These are phyloP conservation scores for Quercus tomentella DNA, from an alignment of 331 rosid genomes.

Conservation along the genomic window DNA sequence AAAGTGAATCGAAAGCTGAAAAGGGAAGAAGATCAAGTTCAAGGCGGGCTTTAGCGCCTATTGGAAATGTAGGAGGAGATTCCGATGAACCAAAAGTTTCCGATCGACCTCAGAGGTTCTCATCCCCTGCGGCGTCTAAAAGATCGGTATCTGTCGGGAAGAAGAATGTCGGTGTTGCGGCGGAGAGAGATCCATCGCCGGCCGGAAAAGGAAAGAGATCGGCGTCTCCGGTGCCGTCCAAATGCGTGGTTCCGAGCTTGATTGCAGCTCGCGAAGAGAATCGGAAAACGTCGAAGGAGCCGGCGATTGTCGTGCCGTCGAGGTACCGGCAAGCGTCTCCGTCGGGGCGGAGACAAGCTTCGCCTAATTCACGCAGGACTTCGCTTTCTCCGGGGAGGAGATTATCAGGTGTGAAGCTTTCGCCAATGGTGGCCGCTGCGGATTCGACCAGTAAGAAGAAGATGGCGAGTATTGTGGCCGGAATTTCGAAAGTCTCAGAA, in stretches of 20 bases:
- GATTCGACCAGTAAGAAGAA: slow-evolving; percentile 72
- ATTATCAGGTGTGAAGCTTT: slow-evolving; percentile 64
- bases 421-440: slow-evolving; percentile 39
- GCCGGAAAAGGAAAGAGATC: slow-evolving; percentile 74
- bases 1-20: slow-evolving; percentile 26
- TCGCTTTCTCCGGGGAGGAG: slow-evolving; percentile 86
- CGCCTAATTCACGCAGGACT: slow-evolving; percentile 64
- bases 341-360: slow-evolving; percentile 69
- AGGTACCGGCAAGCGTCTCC: slow-evolving; percentile 95
- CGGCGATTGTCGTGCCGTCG: slow-evolving; percentile 82
- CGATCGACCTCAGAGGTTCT: slow-evolving; percentile 57
- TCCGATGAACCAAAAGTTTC: slow-evolving; percentile 20
- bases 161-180: slow-evolving; percentile 17
- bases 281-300: slow-evolving; percentile 53
- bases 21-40: slow-evolving; percentile 21
- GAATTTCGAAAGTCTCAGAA: slow-evolving; percentile 72
- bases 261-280: slow-evolving; percentile 77
- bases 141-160: slow-evolving; percentile 51
- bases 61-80: slow-evolving; percentile 19
- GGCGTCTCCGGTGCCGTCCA: slow-evolving; percentile 85
- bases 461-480: slow-evolving; percentile 55
- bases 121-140: slow-evolving; percentile 77
- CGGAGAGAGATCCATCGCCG: slow-evolving; percentile 80
- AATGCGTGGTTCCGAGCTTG: slow-evolving; percentile 85
- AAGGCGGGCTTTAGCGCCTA: slow-evolving; percentile 58